phyloP scores from a whole-genome alignment of 176 grass and related monocot genomes.

The Oryza officinalis region DNA sequence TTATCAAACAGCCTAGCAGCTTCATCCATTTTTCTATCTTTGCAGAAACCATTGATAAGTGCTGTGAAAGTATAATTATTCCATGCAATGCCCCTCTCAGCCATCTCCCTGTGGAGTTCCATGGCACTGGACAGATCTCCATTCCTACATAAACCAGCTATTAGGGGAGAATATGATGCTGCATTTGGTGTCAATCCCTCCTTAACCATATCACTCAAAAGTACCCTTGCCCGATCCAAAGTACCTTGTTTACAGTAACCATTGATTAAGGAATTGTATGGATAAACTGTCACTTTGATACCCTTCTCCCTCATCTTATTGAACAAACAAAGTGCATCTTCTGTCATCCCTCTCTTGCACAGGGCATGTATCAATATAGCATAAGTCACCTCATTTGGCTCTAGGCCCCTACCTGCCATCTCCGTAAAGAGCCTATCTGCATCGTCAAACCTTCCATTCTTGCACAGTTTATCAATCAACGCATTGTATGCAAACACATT shows the following conservation, averaged over 20 bases:
- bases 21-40: conserved; percentile 65
- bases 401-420: conserved; percentile 50
- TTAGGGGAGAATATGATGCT: conserved; percentile 60
- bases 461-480: conserved; percentile 70
- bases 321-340: conserved; percentile 56
- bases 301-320: conserved; percentile 59
- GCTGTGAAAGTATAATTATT: conserved; percentile 71
- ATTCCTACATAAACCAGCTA: conserved; percentile 59
- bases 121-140: conserved; percentile 51
- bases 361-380: conserved; percentile 77
- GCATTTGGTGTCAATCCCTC: conserved; percentile 57
- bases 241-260: conserved; percentile 54
- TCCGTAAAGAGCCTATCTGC: conserved; percentile 72
- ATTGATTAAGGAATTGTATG: conserved; percentile 92
- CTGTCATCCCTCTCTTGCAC: conserved; percentile 73
- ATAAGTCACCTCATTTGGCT: conserved; percentile 83
- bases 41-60: conserved; percentile 69
- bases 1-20: conserved; percentile 62
- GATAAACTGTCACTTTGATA: conserved; percentile 57
- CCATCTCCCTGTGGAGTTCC: conserved; percentile 63
- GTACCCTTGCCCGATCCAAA: conserved; percentile 45
- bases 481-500: conserved; percentile 77
- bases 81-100: conserved; percentile 37
- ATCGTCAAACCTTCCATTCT: conserved; percentile 56
- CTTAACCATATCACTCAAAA: conserved; percentile 54